Evolutionary conservation across 202 grass and related monocot species (phyloP).

Genomic region (Carex arenaria): DNA sequence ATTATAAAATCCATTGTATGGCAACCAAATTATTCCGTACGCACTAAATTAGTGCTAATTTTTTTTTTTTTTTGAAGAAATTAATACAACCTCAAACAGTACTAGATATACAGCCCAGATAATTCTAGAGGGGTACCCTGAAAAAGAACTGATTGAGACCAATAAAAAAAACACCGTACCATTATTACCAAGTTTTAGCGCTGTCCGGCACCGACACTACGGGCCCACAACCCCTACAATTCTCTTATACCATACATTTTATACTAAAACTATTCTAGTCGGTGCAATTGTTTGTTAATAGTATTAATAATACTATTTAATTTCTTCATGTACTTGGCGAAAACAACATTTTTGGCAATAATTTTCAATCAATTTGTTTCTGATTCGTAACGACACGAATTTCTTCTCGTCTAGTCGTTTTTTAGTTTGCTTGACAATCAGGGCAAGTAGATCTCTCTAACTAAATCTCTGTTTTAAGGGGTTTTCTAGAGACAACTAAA

Average conservation of each 20-base stretch:
- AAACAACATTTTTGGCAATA: neutral
- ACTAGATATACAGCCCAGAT: neutral
- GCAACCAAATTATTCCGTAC: neutral
- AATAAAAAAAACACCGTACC: neutral
- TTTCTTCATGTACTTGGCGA: neutral
- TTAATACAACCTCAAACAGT: neutral
- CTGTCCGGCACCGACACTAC: neutral
- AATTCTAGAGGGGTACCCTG: neutral
- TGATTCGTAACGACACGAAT: neutral
- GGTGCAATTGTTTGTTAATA: neutral
- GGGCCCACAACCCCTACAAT: neutral
- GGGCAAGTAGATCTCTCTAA: neutral
- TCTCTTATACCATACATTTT: neutral
- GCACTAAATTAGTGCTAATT: neutral
- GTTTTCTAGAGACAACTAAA: neutral
- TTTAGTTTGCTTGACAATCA: neutral
- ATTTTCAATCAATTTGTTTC: neutral
- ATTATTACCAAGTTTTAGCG: neutral
- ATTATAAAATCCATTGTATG: neutral
- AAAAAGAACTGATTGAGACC: neutral
- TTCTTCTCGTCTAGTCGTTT: constrained; percentile 7
- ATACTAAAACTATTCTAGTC: neutral
- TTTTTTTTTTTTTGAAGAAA: neutral
- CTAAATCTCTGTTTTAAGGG: neutral
- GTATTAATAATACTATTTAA: neutral